phyloP scores from a whole-genome alignment of 768 basidiomycete genomes.

The Galerina marginata region DNA sequence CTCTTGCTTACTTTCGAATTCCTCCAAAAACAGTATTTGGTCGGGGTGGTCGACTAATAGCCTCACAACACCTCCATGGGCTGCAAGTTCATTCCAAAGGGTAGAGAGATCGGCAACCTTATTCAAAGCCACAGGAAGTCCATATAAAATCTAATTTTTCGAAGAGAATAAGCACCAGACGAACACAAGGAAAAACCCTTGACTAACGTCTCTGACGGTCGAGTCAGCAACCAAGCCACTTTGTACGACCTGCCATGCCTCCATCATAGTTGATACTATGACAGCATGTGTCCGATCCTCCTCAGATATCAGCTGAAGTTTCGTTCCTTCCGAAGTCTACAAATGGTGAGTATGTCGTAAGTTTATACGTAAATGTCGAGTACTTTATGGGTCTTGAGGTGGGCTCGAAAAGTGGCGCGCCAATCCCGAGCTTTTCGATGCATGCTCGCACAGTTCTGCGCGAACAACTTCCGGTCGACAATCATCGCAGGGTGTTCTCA shows the following conservation, averaged over 20 bases:
- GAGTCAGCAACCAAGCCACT: constrained; percentile 73
- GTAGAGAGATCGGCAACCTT: constrained; percentile 73
- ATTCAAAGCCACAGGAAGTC: constrained; percentile 71
- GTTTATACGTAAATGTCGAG: background rate
- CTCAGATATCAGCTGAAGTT: constrained; percentile 65
- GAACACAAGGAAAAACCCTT: background rate
- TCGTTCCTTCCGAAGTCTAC: constrained; percentile 78
- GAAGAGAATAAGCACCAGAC: constrained; percentile 1
- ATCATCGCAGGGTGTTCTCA: constrained; percentile 84
- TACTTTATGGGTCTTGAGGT: constrained; percentile 87
- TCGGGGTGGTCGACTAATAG: constrained; percentile 78
- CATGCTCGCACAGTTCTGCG: constrained; percentile 76
- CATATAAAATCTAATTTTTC: constrained; percentile 73
- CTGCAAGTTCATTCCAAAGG: constrained; percentile 59
- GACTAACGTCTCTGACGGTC: constrained; percentile 76
- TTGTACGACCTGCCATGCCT: constrained; percentile 76
- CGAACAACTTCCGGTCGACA: constrained; percentile 76
- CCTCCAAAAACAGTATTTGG: constrained; percentile 69
- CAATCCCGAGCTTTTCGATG: constrained; percentile 66
- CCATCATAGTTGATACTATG: constrained; percentile 83
- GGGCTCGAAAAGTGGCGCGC: constrained; percentile 78
- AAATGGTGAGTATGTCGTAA: constrained; percentile 1
- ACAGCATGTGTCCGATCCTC: constrained; percentile 63
- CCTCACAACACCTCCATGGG: constrained; percentile 63
- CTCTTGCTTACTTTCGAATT: constrained; percentile 52